phyloP scores from a whole-genome alignment of 2,329 filamentous ascomycete genomes.

The Arthrobotrys pseudoclavata region DNA sequence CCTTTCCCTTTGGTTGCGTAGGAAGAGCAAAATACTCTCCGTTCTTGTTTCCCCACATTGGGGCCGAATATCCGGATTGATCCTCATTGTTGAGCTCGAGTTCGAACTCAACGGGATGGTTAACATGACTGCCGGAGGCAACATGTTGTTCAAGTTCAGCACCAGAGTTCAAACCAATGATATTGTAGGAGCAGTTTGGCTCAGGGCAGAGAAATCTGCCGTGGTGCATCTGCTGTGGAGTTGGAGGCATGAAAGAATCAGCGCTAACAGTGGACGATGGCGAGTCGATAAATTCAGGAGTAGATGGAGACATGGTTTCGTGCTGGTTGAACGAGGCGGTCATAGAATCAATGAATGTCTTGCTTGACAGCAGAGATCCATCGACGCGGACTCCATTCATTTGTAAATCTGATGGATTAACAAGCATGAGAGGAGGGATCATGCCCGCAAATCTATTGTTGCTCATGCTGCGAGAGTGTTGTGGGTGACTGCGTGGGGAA shows the following conservation, averaged over 20 bases:
- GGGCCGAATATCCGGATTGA: conserved; percentile 43
- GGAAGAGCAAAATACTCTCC: conserved; percentile 53
- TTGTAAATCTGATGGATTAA: conserved; percentile 55
- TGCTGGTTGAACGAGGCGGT: conserved; percentile 54
- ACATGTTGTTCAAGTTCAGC: conserved; percentile 56
- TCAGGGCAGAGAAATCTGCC: conserved; percentile 55
- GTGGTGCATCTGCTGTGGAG: conserved; percentile 50
- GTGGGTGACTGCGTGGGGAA: conserved; percentile 58
- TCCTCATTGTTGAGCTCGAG: conserved; percentile 54
- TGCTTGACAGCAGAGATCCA: conserved; percentile 54
- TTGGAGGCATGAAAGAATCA: conserved; percentile 58
- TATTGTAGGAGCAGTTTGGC: conserved; percentile 54
- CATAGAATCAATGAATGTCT: conserved; percentile 59
- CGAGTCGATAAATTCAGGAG: conserved; percentile 56
- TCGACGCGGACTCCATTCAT: conserved; percentile 57
- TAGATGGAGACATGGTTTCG: conserved; percentile 57
- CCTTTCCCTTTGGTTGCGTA: conserved; percentile 54
- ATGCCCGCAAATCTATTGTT: conserved; percentile 57
- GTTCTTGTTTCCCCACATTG: conserved; percentile 51
- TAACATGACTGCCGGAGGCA: conserved; percentile 48
- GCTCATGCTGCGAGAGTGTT: conserved; percentile 53
- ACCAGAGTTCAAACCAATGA: conserved; percentile 46
- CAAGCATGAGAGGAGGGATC: conserved; percentile 57
- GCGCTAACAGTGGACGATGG: conserved; percentile 55
- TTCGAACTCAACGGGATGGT: conserved; percentile 54